Evolutionary conservation across 371 early-diverging fungal species (phyloP), one percentile per base, ranked within the genome.

Genomic region (Mucor circinelloides): DNA sequence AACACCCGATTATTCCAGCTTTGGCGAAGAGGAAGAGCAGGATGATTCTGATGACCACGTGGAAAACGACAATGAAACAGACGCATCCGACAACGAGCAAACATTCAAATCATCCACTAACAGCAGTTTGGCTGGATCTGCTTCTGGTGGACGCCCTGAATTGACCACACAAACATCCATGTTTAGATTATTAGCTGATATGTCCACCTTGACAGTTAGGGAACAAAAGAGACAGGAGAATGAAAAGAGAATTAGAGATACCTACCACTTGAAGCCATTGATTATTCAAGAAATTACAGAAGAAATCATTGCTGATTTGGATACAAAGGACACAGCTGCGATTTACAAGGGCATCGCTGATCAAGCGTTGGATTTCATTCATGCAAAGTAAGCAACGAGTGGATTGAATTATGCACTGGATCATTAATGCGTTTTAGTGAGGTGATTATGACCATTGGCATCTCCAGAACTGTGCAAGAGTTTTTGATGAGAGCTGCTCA

Each of bases 391-490:
- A 65, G 80, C 65, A 38, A 13, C 19, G 38, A 28, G 12, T 27
- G 15, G 44, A 15, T 5, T 28, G 15, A 3, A 19, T 31, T 15
- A 8, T 30, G 31, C 5, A 13, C 55, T 17, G 28, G 17, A 1
- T 31, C 10, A 17, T 36, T 61, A 3, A 48, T 19, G 48, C 27
- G 10, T 44, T 30, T 13, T 59, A 95, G 94, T 73, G 99, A 98
- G 71, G 93, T 97, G 60, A 95, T 98, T 55, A 87, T 98, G 93
- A 98, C 97, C 0, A 84, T 93, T 56, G 97, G 97, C 17, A 83
- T 86, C 54, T 96, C 97, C 25, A 82, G 81, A 48, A 95, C 97
- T 2, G 97, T 97, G 9, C 90, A 92, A 72, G 75, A 83, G 57
- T 98, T 97, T 62, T 84, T 98, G 69, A 90, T 91, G 73, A 85